These are phyloP conservation scores for Pythium insidiosum DNA, from an alignment of 352 stramenopile genomes.

Conservation along the genomic window DNA sequence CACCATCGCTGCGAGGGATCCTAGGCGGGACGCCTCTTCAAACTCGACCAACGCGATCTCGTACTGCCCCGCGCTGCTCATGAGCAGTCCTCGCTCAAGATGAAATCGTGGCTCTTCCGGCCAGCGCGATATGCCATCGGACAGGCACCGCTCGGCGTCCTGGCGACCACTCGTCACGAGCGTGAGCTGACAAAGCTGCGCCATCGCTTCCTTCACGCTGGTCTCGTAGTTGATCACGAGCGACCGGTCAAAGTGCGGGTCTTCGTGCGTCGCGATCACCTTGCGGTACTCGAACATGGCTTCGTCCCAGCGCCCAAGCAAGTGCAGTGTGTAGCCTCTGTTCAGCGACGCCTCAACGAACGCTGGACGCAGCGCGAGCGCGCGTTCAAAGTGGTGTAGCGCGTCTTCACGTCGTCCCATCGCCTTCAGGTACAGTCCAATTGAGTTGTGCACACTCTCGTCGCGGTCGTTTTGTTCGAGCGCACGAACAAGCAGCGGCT, in stretches of 20 bases:
- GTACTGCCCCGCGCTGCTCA: slow-evolving; percentile 42
- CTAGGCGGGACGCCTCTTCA: slow-evolving; percentile 29
- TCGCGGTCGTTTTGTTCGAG: slow-evolving; percentile 34
- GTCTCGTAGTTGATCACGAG: slow-evolving; percentile 7
- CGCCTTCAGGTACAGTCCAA: slow-evolving; percentile 39
- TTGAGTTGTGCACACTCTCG: slow-evolving; percentile 40
- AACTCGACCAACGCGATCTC: slow-evolving; percentile 52
- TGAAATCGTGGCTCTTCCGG: slow-evolving; percentile 43
- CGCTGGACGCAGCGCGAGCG: slow-evolving; percentile 40
- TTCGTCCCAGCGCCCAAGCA: slow-evolving; percentile 41
- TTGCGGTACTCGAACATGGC: slow-evolving; percentile 44
- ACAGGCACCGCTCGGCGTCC: slow-evolving; percentile 43
- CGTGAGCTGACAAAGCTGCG: slow-evolving; percentile 44
- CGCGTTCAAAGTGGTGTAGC: slow-evolving; percentile 32
- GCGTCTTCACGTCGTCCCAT: slow-evolving; percentile 32
- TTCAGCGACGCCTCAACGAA: slow-evolving; percentile 35
- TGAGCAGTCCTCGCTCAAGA: slow-evolving; percentile 50
- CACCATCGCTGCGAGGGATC: slow-evolving; percentile 41
- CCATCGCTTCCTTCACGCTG: slow-evolving; percentile 25
- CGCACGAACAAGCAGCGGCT: slow-evolving; percentile 30
- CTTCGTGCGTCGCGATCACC: slow-evolving; percentile 21
- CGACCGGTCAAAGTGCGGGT: slow-evolving; percentile 4
- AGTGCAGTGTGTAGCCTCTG: slow-evolving; percentile 39
- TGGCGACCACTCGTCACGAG: slow-evolving; percentile 35
- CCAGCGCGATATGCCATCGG: slow-evolving; percentile 35